Conservation (phyloP, 116 monocot species). For the Cymodocea nodosa region DNA sequence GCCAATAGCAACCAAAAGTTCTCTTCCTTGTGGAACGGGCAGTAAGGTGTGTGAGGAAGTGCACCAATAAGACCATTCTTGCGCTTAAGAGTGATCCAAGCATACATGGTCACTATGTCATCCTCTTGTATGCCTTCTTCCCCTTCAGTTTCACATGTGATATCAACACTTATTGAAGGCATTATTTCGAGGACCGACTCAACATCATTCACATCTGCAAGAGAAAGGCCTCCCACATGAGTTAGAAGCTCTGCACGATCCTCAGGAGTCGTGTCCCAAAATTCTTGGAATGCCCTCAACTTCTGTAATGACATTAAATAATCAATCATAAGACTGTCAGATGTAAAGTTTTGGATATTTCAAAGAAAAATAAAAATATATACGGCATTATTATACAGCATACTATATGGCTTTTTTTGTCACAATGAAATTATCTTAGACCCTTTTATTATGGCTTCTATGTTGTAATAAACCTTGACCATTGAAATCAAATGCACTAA, state of each 20-base stretch:
- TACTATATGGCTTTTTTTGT: neutral
- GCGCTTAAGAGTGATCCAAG: constrained; percentile 68
- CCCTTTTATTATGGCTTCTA: no score
- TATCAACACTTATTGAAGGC: constrained; percentile 54
- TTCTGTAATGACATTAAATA: constrained; percentile 28
- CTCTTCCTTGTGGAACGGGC: constrained; percentile 85
- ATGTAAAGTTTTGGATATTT: neutral
- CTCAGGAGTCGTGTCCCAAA: constrained; percentile 34
- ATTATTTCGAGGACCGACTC: constrained; percentile 66
- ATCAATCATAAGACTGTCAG: constrained; percentile 1
- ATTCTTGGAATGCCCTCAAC: constrained; percentile 57
- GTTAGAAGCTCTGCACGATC: constrained; percentile 63
- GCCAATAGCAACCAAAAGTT: constrained; percentile 78
- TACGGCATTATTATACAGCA: neutral
- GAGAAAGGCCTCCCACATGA: constrained; percentile 50
- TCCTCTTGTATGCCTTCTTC: constrained; percentile 89
- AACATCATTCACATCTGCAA: constrained; percentile 39
- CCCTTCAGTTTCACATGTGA: constrained; percentile 78
- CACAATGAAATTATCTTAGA: no score
- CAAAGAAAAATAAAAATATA: neutral
- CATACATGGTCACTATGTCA: constrained; percentile 79
- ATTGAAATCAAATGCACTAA: no score
- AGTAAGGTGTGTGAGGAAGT: constrained; percentile 71
- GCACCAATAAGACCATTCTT: constrained; percentile 47
- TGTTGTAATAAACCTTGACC: no score